Evolutionary conservation across 129 eudicot genomes (phyloP), one percentile per base, ranked within the genome.

Genomic region (Calendula officinalis): DNA sequence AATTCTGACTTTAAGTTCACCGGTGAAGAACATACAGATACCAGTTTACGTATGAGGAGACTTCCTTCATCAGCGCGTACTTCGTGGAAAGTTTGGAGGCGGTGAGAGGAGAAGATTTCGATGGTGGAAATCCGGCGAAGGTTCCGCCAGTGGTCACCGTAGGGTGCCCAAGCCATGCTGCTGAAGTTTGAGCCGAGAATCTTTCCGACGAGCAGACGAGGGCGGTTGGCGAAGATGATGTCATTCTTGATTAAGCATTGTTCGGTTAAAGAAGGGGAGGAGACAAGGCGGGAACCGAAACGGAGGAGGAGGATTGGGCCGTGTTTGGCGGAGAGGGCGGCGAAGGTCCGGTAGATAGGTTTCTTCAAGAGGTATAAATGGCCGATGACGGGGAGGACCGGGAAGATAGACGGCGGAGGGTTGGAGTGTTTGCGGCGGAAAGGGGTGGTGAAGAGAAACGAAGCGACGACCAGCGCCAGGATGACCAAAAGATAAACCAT

Each of bases 201-300:
- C 53, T 79, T 42, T 52, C 69, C 77, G 0, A 57, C 57, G 3
- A 60, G 22, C 7, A 68, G 34, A 3, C 57, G 71, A 5, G 88
- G 88, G 22, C 82, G 82, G 67, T 68, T 75, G 40, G 84, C 83
- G 8, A 83, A 48, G 8, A 83, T 60, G 69, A 83, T 32, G 51
- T 83, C 88, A 35, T 83, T 83, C 30, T 62, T 64, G 17, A 77
- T 72, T 77, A 79, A 83, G 60, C 84, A 83, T 68, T 83, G 77
- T 22, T 76, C 80, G 1, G 16, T 76, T 0, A 51, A 71, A 0
- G 75, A 35, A 0, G 77, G 56, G 1, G 80, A 79, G 6, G 80
- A 68, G 8, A 79, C 60, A 0, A 5, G 60, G 39, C 69, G 73
- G 48, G 48, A 14, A 8, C 84, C 84, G 14, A 79, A 71, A 6